Evolutionary conservation across 2,329 filamentous ascomycete species (phyloP).

Genomic region (Monilinia fructigena): DNA sequence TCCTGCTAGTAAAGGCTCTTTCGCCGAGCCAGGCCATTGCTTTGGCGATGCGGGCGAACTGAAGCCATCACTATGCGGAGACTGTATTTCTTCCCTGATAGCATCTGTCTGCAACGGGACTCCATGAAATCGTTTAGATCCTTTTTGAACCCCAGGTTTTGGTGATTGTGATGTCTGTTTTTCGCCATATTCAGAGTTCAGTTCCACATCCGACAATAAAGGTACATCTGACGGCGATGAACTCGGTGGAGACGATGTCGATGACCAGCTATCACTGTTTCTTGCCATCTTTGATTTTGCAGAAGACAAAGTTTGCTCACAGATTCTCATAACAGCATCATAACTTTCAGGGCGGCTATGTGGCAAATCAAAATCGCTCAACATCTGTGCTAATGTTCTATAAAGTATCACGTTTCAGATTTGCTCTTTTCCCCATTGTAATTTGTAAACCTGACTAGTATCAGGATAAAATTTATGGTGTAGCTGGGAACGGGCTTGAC

Average conservation of each 20-base stretch:
- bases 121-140: background rate
- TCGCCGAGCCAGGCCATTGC: conserved; percentile 9
- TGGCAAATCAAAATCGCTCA: background rate
- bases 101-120: conserved; percentile 10
- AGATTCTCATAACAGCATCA: background rate
- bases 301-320: background rate
- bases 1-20: conserved; percentile 16
- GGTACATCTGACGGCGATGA: conserved; percentile 6
- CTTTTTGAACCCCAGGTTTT: background rate
- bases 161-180: background rate
- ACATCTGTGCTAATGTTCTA: conserved; percentile 5
- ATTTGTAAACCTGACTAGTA: background rate
- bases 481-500: conserved; percentile 16
- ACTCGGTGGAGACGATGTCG: background rate
- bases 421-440: background rate
- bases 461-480: conserved; percentile 23
- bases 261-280: background rate
- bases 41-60: conserved; percentile 1
- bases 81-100: conserved; percentile 3
- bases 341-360: background rate
- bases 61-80: background rate
- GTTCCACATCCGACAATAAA: conserved; percentile 5
- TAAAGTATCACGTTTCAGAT: background rate
- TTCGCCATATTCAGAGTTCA: background rate
- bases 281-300: conserved; percentile 14